A percentile compares a stretch with the other conserved stretches of the same genome.
These are phyloP conservation scores for Fusarium metavorans DNA, from an alignment of 2,329 filamentous ascomycete species.

Conservation along the genomic window DNA sequence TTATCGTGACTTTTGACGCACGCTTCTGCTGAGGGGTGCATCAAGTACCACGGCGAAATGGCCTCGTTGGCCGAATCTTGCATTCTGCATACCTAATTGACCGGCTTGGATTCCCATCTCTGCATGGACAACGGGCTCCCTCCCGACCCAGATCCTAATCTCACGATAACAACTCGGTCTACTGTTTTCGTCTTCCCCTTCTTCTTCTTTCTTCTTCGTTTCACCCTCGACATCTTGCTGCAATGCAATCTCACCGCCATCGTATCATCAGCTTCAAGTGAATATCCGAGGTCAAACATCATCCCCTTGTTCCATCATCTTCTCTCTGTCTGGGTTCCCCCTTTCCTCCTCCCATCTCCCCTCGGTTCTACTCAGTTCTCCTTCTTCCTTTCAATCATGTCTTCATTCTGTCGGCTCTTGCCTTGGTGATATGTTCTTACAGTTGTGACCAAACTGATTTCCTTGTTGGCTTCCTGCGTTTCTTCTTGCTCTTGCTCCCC, in stretches of 20 bases:
- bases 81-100: slow-evolving; percentile 25
- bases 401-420: background rate
- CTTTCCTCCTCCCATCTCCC: background rate
- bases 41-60: slow-evolving; percentile 20
- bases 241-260: slow-evolving; percentile 19
- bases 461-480: background rate
- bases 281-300: background rate
- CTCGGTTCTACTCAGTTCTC: background rate
- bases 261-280: background rate
- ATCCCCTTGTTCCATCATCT: background rate
- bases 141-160: slow-evolving; percentile 22
- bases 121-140: slow-evolving; percentile 29
- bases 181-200: slow-evolving; percentile 22
- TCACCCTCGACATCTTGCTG: slow-evolving; percentile 3
- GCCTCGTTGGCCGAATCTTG: slow-evolving; percentile 19
- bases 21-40: slow-evolving; percentile 5
- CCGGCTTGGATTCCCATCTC: slow-evolving; percentile 7
- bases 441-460: background rate
- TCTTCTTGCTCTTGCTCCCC: background rate
- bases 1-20: slow-evolving; percentile 30
- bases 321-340: background rate
- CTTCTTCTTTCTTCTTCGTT: slow-evolving; percentile 2
- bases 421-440: background rate
- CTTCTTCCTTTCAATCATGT: background rate
- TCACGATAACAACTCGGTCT: slow-evolving; percentile 44